Conservation (phyloP, 352 stramenopile genomes). For the Phytopythium mirpurense region DNA sequence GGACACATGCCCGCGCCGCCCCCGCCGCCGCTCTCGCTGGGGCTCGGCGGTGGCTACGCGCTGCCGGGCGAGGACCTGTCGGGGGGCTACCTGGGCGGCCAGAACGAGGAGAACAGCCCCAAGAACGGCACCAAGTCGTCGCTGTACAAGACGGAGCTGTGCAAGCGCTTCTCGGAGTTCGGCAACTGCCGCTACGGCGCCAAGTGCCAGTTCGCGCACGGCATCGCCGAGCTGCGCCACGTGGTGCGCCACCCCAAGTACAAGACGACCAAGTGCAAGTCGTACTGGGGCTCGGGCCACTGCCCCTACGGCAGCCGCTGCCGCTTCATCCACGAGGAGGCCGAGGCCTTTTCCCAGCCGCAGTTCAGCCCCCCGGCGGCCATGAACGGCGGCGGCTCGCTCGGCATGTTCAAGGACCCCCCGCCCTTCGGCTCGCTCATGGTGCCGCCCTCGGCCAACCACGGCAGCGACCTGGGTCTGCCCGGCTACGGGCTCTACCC, state of each 20-base stretch:
- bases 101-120: constrained; percentile 73
- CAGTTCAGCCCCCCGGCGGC: constrained; percentile 43
- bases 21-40: not conserved
- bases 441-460: constrained; percentile 20
- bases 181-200: constrained; percentile 85
- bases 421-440: constrained; percentile 20
- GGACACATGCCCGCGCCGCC: constrained; percentile 5
- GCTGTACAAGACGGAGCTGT: constrained; percentile 86
- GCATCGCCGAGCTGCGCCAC: constrained; percentile 69
- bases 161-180: constrained; percentile 85
- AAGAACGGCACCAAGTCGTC: constrained; percentile 85
- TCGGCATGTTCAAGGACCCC: constrained; percentile 57
- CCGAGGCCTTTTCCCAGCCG: constrained; percentile 49
- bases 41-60: constrained; percentile 25
- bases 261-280: constrained; percentile 92
- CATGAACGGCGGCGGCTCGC: constrained; percentile 1
- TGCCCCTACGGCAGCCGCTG: constrained; percentile 85
- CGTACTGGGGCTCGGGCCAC: constrained; percentile 85
- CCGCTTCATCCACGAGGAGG: constrained; percentile 86
- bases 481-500: constrained; percentile 18
- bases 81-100: constrained; percentile 26
- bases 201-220: constrained; percentile 87
- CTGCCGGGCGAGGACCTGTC: constrained; percentile 42
- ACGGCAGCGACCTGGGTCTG: constrained; percentile 13
- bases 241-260: constrained; percentile 88